Evolutionary conservation across 2,329 filamentous ascomycete genomes (phyloP), one percentile per base, ranked within the genome.

Genomic region (Colletotrichum endophyticum): DNA sequence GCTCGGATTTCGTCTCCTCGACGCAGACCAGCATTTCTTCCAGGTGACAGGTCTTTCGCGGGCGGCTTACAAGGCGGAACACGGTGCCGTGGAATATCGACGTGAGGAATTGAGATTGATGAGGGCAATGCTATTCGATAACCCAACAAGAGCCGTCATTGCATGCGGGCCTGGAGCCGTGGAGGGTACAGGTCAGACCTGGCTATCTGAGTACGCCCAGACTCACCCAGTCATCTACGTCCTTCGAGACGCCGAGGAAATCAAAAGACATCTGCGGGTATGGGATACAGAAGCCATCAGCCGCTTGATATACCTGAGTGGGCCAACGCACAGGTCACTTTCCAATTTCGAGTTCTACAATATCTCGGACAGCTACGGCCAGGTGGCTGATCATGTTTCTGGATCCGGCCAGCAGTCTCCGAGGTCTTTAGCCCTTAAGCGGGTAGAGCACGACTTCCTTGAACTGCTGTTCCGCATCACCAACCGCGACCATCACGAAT

Each of bases 301-400:
- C 57, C 90, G 90, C 66, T 86, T 95, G 8, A 83, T 95, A n/a
- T 87, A 89, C 27, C 88, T 89, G 12, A 91, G 89, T 77, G 88
- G 87, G 16, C 85, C 88, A 2, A 89, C 94, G 13, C 92, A 94
- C 78, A 88, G 93, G 67, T 88, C 88, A 3, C 94, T 92, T 80
- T 93, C 93, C 8, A 95, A 95, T 79, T 90, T 94, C 77, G 94
- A 96, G 80, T 96, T 95, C 82, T 95, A 92, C 86, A 95, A 95
- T 78, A 86, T 94, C 16, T 93, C 93, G 9, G 57, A 62, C 57
- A 62, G 28, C 28, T 62, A 62, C 30, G 28, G 57, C 27, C 57
- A 32, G 30, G 19, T n/a, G 12, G 57, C 57, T 8, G 27, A 62
- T n/a, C 57, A 62, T 8, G 30, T n/a, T 62, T 62, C 57, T 19